A percentile compares a stretch with the other conserved stretches of the same genome.
Evolutionary conservation across 805 yeast species (phyloP).

Genomic region (Monosporozyma solicola): DNA sequence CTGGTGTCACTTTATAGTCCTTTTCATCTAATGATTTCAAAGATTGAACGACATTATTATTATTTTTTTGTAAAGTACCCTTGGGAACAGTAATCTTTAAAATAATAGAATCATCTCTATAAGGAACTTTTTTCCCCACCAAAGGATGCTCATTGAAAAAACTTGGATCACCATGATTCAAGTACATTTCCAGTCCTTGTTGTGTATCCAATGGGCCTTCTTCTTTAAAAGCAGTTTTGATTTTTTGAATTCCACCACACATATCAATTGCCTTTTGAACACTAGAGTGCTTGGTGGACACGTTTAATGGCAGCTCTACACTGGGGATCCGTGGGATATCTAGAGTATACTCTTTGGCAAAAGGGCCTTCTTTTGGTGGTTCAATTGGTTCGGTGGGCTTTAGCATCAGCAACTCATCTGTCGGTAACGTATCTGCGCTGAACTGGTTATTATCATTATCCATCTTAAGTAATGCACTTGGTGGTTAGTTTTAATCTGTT

Average conservation of each 20-base stretch:
- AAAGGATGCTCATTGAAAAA: constrained; percentile 51
- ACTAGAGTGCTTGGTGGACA: constrained; percentile 37
- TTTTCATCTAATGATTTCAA: constrained; percentile 30
- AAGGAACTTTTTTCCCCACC: constrained; percentile 38
- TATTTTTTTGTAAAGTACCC: constrained; percentile 34
- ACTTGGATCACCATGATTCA: constrained; percentile 30
- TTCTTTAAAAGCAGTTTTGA: constrained; percentile 29
- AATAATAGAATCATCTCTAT: constrained; percentile 47
- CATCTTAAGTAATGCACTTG: not conserved
- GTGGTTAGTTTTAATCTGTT: not conserved
- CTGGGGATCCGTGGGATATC: constrained; percentile 69
- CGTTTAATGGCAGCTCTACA: constrained; percentile 70
- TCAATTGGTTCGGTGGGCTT: not conserved
- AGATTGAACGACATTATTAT: constrained; percentile 38
- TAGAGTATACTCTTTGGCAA: constrained; percentile 49
- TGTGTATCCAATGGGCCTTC: constrained; percentile 17
- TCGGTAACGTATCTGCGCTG: not conserved
- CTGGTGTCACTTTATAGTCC: constrained; percentile 44
- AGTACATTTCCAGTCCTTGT: constrained; percentile 23
- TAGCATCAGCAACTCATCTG: not conserved
- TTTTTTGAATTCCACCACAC: constrained; percentile 52
- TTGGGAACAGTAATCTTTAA: constrained; percentile 56
- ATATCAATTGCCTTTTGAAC: constrained; percentile 52
- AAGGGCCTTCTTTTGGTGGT: constrained; percentile 4
- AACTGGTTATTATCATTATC: not conserved